These are phyloP conservation scores for Macrophomina tecta DNA, from an alignment of 2,329 filamentous ascomycete species.

Conservation along the genomic window DNA sequence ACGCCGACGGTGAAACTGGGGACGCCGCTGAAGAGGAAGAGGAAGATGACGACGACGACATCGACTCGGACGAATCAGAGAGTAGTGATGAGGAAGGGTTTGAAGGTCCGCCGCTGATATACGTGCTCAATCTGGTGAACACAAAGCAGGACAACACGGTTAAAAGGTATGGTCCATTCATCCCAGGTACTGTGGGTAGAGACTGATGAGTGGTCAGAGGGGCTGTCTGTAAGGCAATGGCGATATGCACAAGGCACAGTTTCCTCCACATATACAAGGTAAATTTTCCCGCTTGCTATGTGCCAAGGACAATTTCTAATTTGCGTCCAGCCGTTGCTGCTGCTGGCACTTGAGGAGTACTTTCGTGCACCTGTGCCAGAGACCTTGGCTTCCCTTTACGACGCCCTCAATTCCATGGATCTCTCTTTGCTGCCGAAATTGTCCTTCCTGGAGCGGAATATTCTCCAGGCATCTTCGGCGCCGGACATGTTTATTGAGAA, in stretches of 20 bases:
- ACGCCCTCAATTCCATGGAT: conserved; percentile 96
- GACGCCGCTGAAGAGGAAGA: conserved; percentile 55
- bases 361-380: conserved; percentile 90
- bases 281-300: conserved; percentile 25
- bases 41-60: conserved; percentile 55
- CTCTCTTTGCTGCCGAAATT: conserved; percentile 89
- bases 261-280: conserved; percentile 99
- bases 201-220: conserved; percentile 62
- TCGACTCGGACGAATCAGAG: conserved; percentile 58
- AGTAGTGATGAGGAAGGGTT: conserved; percentile 61
- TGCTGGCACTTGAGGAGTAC: conserved; percentile 93
- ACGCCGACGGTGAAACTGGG: conserved; percentile 52
- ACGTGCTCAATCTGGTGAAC: conserved; percentile 96
- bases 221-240: conserved; percentile 97
- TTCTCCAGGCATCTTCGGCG: conserved; percentile 88
- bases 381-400: conserved; percentile 85
- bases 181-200: conserved; percentile 29
- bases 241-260: conserved; percentile 95
- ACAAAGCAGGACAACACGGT: conserved; percentile 95
- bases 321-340: conserved; percentile 72
- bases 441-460: conserved; percentile 80
- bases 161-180: conserved; percentile 62
- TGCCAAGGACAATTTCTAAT: conserved; percentile 30
- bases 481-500: conserved; percentile 98
- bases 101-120: conserved; percentile 91